Percentiles rank a stretch among this genome's conserved stretches.
Evolutionary conservation across 2,329 filamentous ascomycete genomes (phyloP).

Genomic region (Colletotrichum agaves): DNA sequence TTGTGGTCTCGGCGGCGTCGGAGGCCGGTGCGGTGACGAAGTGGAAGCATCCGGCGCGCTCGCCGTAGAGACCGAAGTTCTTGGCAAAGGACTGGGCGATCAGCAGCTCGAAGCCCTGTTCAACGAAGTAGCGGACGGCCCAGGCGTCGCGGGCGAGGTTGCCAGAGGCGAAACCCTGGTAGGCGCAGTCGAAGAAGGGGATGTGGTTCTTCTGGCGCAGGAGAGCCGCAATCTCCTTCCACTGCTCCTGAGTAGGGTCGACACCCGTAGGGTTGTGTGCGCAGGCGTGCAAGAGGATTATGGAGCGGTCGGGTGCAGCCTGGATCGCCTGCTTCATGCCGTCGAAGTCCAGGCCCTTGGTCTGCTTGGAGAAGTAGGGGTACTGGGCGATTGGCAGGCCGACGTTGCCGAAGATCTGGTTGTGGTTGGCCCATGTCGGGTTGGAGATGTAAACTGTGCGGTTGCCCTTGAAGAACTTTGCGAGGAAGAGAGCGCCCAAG

Average conservation of each 20-base stretch:
- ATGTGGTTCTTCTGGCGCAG: constrained; percentile 86
- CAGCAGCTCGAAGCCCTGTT: constrained; percentile 88
- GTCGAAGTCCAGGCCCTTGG: constrained; percentile 90
- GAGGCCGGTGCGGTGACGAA: constrained; percentile 80
- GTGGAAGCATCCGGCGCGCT: constrained; percentile 97
- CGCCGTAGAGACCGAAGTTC: constrained; percentile 97
- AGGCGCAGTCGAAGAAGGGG: constrained; percentile 98
- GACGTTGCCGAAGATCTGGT: constrained; percentile 97
- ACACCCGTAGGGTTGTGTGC: constrained; percentile 99
- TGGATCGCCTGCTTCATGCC: constrained; percentile 82
- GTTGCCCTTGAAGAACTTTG: constrained; percentile 85
- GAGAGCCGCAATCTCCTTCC: constrained; percentile 86
- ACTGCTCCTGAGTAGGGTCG: constrained; percentile 92
- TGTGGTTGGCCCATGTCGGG: constrained; percentile 98
- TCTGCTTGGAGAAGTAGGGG: constrained; percentile 92
- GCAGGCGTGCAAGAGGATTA: constrained; percentile 93
- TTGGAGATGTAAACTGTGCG: constrained; percentile 89
- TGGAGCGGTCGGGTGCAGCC: constrained; percentile 78
- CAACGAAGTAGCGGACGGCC: constrained; percentile 94
- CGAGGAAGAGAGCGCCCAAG: constrained; percentile 90
- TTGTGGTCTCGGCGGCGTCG: constrained; percentile 70
- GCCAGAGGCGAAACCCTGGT: constrained; percentile 97
- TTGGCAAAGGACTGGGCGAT: constrained; percentile 96
- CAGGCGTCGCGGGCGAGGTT: constrained; percentile 86
- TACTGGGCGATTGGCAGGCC: constrained; percentile 81